Evolutionary conservation across 192 early-diverging fungal genomes (phyloP), one percentile per base, ranked within the genome.

Genomic region (Paraglomus occultum): DNA sequence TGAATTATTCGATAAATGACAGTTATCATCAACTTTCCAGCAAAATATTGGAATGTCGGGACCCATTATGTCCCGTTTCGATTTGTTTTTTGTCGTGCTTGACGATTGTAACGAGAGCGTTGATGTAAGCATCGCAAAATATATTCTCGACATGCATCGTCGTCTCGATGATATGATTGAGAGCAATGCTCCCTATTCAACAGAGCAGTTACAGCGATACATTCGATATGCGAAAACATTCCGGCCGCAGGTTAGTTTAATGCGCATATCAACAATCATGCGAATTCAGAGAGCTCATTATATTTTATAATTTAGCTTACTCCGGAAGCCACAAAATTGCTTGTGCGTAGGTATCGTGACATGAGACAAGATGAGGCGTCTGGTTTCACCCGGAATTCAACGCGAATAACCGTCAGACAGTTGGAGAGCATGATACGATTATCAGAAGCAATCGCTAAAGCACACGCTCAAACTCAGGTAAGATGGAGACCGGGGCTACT

Each of bases 1-100:
- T n/a, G 17, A n/a, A 15, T 40, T 14, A 7, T 57, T 50, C 38
- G 45, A 20, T 18, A 77, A 31, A 31, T 52, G 22, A 12, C 9
- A 38, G 49, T 31, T 79, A 14, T 40, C 23, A 38, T 63, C n/a
- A 45, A 51, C 22, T 39, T 65, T 44, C 57, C 73, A 92, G 88
- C 95, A 96, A 91, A 99, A 99, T 79, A 91, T 99, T 38, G 85
- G 86, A 39, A 94, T 97, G 94, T 94, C 93, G 4, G 88, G 92
- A 6, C 94, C 96, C 15, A 97, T 99, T 73, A 95, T 99, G 95
- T 99, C 96, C 42, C 92, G 96, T 74, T 99, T 99, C 72, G 96
- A 99, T 79, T 71, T 99, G 68, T 97, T 99, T 83, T 97, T 97
- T 79, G 93, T 99, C 9, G 89, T 97, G 39, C 77, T 99, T 72